Evolutionary conservation across 441 rosid species (phyloP), one percentile per base, ranked within the genome.

Genomic region (Jatropha multifida): DNA sequence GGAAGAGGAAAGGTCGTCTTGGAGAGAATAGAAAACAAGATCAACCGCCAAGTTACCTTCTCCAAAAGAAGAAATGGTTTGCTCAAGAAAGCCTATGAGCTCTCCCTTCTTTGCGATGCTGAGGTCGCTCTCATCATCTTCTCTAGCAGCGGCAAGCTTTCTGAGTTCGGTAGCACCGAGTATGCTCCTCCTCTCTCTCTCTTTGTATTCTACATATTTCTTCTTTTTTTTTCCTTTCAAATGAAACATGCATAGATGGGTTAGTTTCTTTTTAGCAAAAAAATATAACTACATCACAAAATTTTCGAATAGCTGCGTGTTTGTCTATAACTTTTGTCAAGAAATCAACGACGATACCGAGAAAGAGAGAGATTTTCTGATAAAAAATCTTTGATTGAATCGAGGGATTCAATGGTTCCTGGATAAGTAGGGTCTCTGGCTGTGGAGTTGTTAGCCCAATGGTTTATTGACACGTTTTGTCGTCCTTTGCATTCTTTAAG

Each of bases 1-100:
- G 83, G 86, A 18, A 81, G 88, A 81, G 88, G 86, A 13, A 85
- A 81, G 67, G 81, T 85, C 52, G 81, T 78, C 32, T 14, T 85
- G 75, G 63, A 81, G 81, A 85, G 83, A 55, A 85, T 82, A 69
- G 79, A 78, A 76, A 85, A 79, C 83, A 82, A 82, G 79, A 70
- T 75, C 75, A 85, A 75, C n/a, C 82, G 83, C 13, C 87, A 85
- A 77, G 85, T 77, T 17, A 85, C 80, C 18, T 85, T 85, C 83
- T 77, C 80, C 13, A 85, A 85, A 63, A 77, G 87, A 74, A 85
- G 80, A 76, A 82, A 81, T 70, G 85, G 87, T 67, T 73, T 85
- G 72, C 67, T 82, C 20, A 85, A 85, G 69, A 85, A 85, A 67
- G 85, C 83, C 15, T 82, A 69, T 64, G 84, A 85, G 63, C 80